These are phyloP conservation scores for Coprinellus aureogranulatus DNA, from an alignment of 768 basidiomycete genomes.

Conservation along the genomic window DNA sequence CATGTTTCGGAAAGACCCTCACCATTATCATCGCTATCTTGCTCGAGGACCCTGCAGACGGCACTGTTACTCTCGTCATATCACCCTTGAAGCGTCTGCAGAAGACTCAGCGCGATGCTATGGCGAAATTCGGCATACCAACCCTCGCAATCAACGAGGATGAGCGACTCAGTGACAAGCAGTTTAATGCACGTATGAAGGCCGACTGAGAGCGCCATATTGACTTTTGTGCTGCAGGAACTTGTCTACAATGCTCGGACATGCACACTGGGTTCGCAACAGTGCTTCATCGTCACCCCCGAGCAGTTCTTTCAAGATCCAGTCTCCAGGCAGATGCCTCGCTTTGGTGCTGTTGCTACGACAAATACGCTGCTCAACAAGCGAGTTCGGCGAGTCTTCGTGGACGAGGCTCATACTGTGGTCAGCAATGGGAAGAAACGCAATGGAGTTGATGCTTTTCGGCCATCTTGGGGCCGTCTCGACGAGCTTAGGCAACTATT, in stretches of 20 bases:
- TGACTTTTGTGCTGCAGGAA: background rate
- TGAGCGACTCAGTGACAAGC: background rate
- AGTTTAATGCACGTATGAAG: background rate
- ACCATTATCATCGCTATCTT: constrained; percentile 23
- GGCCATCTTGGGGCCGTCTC: constrained; percentile 21
- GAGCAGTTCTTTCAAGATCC: background rate
- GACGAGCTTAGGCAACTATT: constrained; percentile 16
- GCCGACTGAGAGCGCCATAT: background rate
- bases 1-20: constrained; percentile 28
- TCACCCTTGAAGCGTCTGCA: constrained; percentile 23
- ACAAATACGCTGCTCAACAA: background rate
- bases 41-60: constrained; percentile 14
- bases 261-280: background rate
- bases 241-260: background rate
- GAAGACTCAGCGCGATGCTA: background rate
- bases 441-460: constrained; percentile 19
- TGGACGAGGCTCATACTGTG: constrained; percentile 26
- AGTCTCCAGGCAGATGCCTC: background rate
- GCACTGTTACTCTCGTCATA: constrained; percentile 14
- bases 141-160: constrained; percentile 1
- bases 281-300: background rate
- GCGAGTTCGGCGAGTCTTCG: background rate
- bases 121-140: background rate
- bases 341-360: background rate
- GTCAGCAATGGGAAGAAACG: constrained; percentile 16